phyloP scores from a whole-genome alignment of 768 basidiomycete genomes.

The Amylocystis lapponica region DNA sequence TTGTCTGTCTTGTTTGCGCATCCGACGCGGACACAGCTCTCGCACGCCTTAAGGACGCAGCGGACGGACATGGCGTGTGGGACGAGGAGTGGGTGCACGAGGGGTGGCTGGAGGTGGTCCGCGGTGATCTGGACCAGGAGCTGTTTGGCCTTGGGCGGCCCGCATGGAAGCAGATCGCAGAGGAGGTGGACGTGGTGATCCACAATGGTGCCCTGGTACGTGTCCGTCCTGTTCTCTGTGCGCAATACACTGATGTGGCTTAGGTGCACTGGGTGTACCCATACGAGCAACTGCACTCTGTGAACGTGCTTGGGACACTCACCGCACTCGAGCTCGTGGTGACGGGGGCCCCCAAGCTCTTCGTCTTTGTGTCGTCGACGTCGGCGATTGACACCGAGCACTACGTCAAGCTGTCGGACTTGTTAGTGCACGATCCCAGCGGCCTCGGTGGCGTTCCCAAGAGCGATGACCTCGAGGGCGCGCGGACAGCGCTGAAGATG shows the following conservation, averaged over 20 bases:
- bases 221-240: slow-evolving; percentile 8
- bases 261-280: slow-evolving; percentile 99
- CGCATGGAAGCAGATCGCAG: slow-evolving; percentile 61
- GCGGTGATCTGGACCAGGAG: slow-evolving; percentile 76
- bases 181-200: slow-evolving; percentile 75
- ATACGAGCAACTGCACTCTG: slow-evolving; percentile 84
- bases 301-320: slow-evolving; percentile 92
- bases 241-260: background rate
- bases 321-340: slow-evolving; percentile 78
- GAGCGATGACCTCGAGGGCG: slow-evolving; percentile 83
- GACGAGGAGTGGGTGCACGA: slow-evolving; percentile 71
- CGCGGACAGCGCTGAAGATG: slow-evolving; percentile 65
- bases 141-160: slow-evolving; percentile 64
- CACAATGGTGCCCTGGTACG: slow-evolving; percentile 97
- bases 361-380: slow-evolving; percentile 94
- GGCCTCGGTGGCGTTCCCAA: slow-evolving; percentile 73
- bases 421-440: slow-evolving; percentile 36
- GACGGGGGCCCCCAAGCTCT: slow-evolving; percentile 62
- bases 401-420: slow-evolving; percentile 84
- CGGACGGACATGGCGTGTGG: slow-evolving; percentile 83
- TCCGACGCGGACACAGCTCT: slow-evolving; percentile 55
- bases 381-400: slow-evolving; percentile 90
- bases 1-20: slow-evolving; percentile 86
- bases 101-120: slow-evolving; percentile 69
- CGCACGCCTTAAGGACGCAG: slow-evolving; percentile 62